Evolutionary conservation across 495 filamentous ascomycete genomes (phyloP), one percentile per base, ranked within the genome.

Genomic region (Penicillium mononematosum): DNA sequence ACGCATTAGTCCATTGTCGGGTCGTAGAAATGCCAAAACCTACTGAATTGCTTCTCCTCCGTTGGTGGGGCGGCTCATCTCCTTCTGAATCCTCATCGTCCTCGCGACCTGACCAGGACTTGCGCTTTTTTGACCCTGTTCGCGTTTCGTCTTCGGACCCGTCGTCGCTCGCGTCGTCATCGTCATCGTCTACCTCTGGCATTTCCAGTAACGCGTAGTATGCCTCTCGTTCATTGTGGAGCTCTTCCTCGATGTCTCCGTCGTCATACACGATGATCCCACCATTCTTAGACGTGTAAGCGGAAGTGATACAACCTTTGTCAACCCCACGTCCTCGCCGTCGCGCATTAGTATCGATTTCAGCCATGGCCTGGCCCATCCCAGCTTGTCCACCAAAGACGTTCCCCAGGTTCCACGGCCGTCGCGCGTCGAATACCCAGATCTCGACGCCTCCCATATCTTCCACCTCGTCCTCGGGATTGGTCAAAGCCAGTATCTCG

Each of bases 381-480:
- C 76, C 60, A 24, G 84, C 76, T 54, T 82, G 81, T 9, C 88
- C 89, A 7, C 87, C 89, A 74, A 96, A 98, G 8, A 98, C 85
- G 74, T 98, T 98, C 50, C 82, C 84, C 68, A 98, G 67, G 72
- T 98, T 97, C 93, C 93, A 98, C 46, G 93, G 93, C 64, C 94
- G 78, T 69, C 91, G 80, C 42, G 92, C 85, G 76, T 98, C 94
- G 58, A 97, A 81, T 17, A 97, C 80, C 94, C 94, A 98, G 20
- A 96, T 89, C 71, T 98, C 92, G 2, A 98, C 87, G 4, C 76
- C 84, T 12, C 89, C 89, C 46, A 84, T 80, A 53, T 83, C 82
- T 45, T 86, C 85, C 20, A 77, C 82, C 7, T 77, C 83, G 20
- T 77, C 77, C 41, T 79, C 76, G 3, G 71, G 73, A 32, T 69